phyloP scores from a whole-genome alignment of 208 protist species.

The Herpetomonas tarakana region DNA sequence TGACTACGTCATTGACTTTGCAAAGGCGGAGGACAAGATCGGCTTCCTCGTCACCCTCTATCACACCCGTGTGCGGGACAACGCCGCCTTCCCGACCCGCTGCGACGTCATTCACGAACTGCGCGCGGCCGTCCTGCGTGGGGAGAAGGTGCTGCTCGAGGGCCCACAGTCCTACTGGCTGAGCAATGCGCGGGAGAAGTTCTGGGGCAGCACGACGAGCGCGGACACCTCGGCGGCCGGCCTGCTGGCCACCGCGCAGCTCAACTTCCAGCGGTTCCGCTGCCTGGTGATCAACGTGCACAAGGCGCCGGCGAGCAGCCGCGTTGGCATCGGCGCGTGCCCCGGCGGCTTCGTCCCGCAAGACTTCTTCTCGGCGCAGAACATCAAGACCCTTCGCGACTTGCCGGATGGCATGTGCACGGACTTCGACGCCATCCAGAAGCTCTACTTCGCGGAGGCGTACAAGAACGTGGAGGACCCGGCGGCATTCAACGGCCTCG shows the following conservation, averaged over 20 bases:
- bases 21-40: constrained; percentile 76
- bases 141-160: constrained; percentile 88
- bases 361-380: constrained; percentile 84
- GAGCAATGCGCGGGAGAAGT: constrained; percentile 89
- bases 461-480: constrained; percentile 36
- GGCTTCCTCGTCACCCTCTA: constrained; percentile 81
- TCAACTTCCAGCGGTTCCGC: constrained; percentile 83
- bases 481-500: constrained; percentile 69
- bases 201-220: constrained; percentile 91
- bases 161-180: constrained; percentile 93
- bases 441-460: constrained; percentile 48
- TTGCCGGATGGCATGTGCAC: constrained; percentile 54
- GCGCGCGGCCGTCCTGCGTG: constrained; percentile 51
- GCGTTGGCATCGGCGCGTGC: constrained; percentile 90
- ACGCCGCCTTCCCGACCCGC: constrained; percentile 71
- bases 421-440: constrained; percentile 88
- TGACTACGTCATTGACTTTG: constrained; percentile 82
- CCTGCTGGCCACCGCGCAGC: constrained; percentile 75
- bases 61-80: constrained; percentile 59
- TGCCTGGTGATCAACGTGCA: constrained; percentile 89
- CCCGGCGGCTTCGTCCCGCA: constrained; percentile 86
- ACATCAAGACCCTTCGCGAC: constrained; percentile 79
- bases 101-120: constrained; percentile 86
- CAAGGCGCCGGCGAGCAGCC: constrained; percentile 87
- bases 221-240: constrained; percentile 85